phyloP scores from a whole-genome alignment of 2,329 filamentous ascomycete species.

The Sclerotinia glacialis region DNA sequence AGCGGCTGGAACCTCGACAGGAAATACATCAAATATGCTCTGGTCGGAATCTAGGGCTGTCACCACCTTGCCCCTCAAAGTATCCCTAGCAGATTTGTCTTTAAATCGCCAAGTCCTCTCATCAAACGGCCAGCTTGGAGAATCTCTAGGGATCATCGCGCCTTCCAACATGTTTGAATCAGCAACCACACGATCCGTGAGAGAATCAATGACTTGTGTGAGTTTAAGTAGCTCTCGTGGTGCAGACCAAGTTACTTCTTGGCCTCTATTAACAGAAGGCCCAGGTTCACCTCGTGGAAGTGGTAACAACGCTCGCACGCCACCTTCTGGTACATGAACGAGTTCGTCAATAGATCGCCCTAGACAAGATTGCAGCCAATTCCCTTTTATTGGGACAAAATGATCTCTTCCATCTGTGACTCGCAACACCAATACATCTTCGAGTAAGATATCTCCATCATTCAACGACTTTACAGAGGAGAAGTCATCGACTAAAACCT shows the following conservation, averaged over 20 bases:
- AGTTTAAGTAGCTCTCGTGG: conserved; percentile 87
- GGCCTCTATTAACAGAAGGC: conserved; percentile 43
- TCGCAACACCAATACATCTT: conserved; percentile 84
- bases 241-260: conserved; percentile 69
- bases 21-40: conserved; percentile 59
- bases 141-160: conserved; percentile 50
- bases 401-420: conserved; percentile 84
- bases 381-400: conserved; percentile 77
- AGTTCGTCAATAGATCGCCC: conserved; percentile 85
- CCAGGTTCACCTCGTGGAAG: conserved; percentile 14
- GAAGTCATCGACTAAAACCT: conserved; percentile 63
- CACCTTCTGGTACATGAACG: conserved; percentile 80
- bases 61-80: conserved; percentile 43
- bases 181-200: conserved; percentile 56
- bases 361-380: conserved; percentile 79
- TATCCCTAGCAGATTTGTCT: conserved; percentile 39
- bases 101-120: conserved; percentile 38
- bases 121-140: conserved; percentile 59
- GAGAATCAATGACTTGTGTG: conserved; percentile 69
- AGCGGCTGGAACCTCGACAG: conserved; percentile 59
- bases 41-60: conserved; percentile 72
- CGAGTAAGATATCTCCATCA: conserved; percentile 60
- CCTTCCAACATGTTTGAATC: conserved; percentile 62
- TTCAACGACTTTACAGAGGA: conserved; percentile 69
- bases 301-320: conserved; percentile 56